Percentiles rank a stretch among this genome's conserved stretches.
Conservation (phyloP, 1,139 yeast genomes). For the Diutina siamensis region DNA sequence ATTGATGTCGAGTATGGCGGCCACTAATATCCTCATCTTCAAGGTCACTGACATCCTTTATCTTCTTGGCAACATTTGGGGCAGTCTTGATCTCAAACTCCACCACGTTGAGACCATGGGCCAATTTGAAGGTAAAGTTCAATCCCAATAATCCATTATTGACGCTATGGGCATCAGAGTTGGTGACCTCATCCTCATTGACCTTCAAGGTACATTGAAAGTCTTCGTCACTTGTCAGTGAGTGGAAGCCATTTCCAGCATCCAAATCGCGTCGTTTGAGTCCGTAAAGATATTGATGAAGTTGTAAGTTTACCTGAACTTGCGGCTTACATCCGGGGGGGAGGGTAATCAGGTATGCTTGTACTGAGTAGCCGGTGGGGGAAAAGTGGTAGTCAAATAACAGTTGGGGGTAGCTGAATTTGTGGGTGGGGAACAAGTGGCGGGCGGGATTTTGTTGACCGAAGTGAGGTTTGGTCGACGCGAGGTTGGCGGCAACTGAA, state of each 20-base stretch:
- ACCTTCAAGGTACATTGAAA: conserved; percentile 33
- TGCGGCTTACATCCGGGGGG: conserved; percentile 35
- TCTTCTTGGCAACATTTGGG: conserved; percentile 10
- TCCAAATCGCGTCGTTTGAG: conserved; percentile 21
- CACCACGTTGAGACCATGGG: conserved; percentile 36
- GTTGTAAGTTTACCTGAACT: conserved; percentile 30
- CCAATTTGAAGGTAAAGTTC: conserved; percentile 37
- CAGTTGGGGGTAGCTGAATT: conserved; percentile 8
- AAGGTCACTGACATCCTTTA: conserved; percentile 9
- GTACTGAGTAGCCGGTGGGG: conserved; percentile 31
- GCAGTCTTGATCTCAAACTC: conserved; percentile 37
- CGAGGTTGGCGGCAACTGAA: not conserved
- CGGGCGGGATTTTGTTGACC: conserved; percentile 1
- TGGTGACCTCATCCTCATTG: conserved; percentile 38
- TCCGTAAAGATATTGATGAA: conserved; percentile 29
- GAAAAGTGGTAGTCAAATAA: conserved; percentile 35
- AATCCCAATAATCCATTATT: conserved; percentile 18
- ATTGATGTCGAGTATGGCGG: conserved; percentile 37
- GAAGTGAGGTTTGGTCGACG: not conserved
- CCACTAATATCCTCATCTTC: conserved; percentile 13
- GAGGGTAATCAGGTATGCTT: conserved; percentile 30
- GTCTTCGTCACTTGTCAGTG: conserved; percentile 21
- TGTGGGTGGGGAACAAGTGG: conserved; percentile 4
- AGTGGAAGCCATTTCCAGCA: conserved; percentile 20
- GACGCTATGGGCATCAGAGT: conserved; percentile 14